A percentile compares a stretch with the other conserved stretches of the same genome.
Conservation (phyloP, 208 protist genomes). For the Lotmaria passim region DNA sequence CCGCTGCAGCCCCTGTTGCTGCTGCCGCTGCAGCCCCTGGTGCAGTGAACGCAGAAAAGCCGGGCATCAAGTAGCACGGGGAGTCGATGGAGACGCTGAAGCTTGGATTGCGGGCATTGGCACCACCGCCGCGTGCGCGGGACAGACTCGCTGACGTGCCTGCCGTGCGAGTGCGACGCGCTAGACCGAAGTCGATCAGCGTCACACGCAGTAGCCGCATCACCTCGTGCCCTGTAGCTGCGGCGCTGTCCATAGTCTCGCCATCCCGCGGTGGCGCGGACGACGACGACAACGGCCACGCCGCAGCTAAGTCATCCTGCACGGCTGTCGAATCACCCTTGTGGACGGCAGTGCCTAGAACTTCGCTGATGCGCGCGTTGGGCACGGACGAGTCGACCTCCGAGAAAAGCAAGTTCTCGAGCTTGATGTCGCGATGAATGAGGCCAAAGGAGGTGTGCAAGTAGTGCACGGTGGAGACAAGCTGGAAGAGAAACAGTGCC, state of each 20-base stretch:
- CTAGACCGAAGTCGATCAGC: slow-evolving; percentile 84
- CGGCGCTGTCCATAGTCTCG: neutral
- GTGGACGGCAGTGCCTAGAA: slow-evolving; percentile 41
- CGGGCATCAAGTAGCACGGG: neutral
- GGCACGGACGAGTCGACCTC: slow-evolving; percentile 35
- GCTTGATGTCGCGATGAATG: slow-evolving; percentile 87
- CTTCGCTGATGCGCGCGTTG: slow-evolving; percentile 39
- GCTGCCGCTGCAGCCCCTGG: neutral
- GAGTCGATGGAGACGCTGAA: slow-evolving; percentile 21
- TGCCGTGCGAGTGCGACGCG: slow-evolving; percentile 47
- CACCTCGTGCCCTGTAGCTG: slow-evolving; percentile 22
- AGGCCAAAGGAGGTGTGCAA: slow-evolving; percentile 70
- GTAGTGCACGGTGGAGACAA: slow-evolving; percentile 75
- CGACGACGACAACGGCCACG: neutral
- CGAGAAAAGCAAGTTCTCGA: slow-evolving; percentile 81
- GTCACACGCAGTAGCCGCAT: slow-evolving; percentile 60
- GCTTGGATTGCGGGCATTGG: slow-evolving; percentile 11
- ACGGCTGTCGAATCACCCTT: slow-evolving; percentile 19
- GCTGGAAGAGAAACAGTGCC: slow-evolving; percentile 74
- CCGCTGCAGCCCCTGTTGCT: no score
- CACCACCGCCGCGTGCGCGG: slow-evolving; percentile 1
- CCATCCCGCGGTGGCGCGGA: neutral
- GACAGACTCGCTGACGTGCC: slow-evolving; percentile 4
- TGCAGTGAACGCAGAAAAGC: neutral
- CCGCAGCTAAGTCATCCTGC: neutral